Evolutionary conservation across 1,139 yeast species (phyloP).

Genomic region (Hyphopichia buzzinii): DNA sequence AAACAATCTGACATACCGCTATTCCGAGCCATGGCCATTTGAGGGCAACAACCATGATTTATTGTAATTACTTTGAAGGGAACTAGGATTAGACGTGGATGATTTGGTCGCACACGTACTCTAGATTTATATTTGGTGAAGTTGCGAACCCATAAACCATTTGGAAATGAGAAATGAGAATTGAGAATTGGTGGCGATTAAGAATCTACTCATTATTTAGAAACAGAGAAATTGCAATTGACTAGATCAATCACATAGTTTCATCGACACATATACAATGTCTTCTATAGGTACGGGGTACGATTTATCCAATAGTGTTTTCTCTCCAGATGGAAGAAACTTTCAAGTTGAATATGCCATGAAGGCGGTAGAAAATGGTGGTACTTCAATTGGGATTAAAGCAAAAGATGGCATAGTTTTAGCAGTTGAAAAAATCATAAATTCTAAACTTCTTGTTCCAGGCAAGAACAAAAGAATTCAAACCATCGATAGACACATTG

Average conservation of each 20-base stretch:
- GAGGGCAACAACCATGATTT: constrained; percentile 35
- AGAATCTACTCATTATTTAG: background rate
- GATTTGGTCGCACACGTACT: no score
- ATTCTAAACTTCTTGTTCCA: constrained; percentile 85
- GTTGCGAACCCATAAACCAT: no score
- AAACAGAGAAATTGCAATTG: background rate
- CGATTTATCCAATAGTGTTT: constrained; percentile 92
- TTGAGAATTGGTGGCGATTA: background rate
- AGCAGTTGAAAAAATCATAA: constrained; percentile 92
- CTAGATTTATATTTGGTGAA: no score
- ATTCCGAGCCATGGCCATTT: constrained; percentile 62
- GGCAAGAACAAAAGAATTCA: constrained; percentile 88
- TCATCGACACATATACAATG: constrained; percentile 19
- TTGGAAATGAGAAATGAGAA: no score
- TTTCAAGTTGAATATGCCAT: constrained; percentile 98
- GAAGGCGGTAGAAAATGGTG: constrained; percentile 97
- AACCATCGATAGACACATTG: constrained; percentile 89
- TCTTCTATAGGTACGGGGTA: constrained; percentile 97
- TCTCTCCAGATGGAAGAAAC: constrained; percentile 87
- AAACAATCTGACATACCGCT: constrained; percentile 30
- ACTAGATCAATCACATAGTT: background rate
- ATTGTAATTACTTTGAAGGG: no score
- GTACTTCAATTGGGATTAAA: constrained; percentile 91
- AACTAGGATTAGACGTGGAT: no score
- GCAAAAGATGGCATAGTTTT: constrained; percentile 90